Evolutionary conservation across 73 alveolate species (phyloP), one percentile per base, ranked within the genome.

Genomic region (Stentor coeruleus): DNA sequence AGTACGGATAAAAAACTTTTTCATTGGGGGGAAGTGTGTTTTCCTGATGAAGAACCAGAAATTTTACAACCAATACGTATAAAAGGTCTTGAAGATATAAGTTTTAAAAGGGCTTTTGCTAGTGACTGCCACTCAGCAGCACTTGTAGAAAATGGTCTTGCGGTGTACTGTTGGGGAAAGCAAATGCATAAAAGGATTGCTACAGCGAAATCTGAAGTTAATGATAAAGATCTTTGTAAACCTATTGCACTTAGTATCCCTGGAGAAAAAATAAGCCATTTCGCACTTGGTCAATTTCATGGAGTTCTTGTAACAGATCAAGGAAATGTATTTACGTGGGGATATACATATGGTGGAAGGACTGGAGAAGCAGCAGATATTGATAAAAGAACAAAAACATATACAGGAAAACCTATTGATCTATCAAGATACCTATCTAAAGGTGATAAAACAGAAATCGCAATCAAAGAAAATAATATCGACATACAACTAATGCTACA

Each of bases 261-360:
- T 26, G 39, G 38, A n/a, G 72, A 75, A 37, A 75, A 75, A 75
- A 35, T 75, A 0, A 38, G 20, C 20, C 15, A 15, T 26, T 20
- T 75, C 15, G 11, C 35, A 0, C 59, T 39, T 31, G 83, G 72
- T 1, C n/a, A 2, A 38, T 75, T 87, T n/a, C 90, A 90, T 74
- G 76, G 93, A 3, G 85, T 83, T 3, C 3, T 88, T 0, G 89
- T 87, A 3, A 85, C 86, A 30, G 35, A 3, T 35, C 86, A 74
- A 3, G 96, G 96, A 0, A 74, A 55, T 20, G 90, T 83, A 20
- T 90, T 39, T 42, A 39, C 81, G 73, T 90, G 96, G 96, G 96
- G 96, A 3, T 88, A 81, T 59, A 89, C 91, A n/a, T 87, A 84
- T 72, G 87, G 87, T 76, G 96, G 96, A 0, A 77, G 90, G 59